Evolutionary conservation across 2,329 filamentous ascomycete species (phyloP), one percentile per base, ranked within the genome.

Genomic region (Achaetomium macrosporum): DNA sequence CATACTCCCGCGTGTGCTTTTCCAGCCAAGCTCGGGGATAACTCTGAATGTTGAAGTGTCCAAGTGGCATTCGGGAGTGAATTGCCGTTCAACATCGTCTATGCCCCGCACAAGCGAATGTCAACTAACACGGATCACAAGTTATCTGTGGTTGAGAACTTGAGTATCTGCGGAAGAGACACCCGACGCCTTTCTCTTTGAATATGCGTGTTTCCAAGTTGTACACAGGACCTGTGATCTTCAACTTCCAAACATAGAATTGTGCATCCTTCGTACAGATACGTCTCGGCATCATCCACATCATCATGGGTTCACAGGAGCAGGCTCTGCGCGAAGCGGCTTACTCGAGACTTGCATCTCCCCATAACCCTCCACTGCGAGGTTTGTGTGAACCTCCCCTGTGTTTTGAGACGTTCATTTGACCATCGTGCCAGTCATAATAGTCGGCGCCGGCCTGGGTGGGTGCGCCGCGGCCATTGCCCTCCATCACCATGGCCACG

Each of bases 381-480:
- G 47, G 55, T 57, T 49, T 10, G 45, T 25, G 16, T 17, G 13
- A 9, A 12, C n/a, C 25, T 30, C 5, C n/a, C 13, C n/a, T 31
- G 29, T 9, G 8, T n/a, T 17, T 42, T 16, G n/a, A 37, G 11
- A 10, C 19, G 15, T 17, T 42, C 17, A 35, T 39, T 30, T 16
- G 17, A 16, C 19, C 5, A n/a, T 35, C 13, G 13, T 30, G 3
- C 15, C 15, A 75, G 75, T 73, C 33, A 73, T 76, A 29, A 67
- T 76, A 19, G 71, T 77, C n/a, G 75, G 74, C 16, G 74, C 74
- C 16, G 74, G 74, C 11, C 69, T 77, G 1, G 74, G 74, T 8
- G 75, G 74, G 12, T 76, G 74, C 57, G 74, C 73, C 1, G 68
- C 71, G 5, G 74, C 74, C n/a, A 66, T 76, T 20, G 74, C 74